Evolutionary conservation across 2,329 filamentous ascomycete genomes (phyloP).

Genomic region (Pyrenochaeta sp.): DNA sequence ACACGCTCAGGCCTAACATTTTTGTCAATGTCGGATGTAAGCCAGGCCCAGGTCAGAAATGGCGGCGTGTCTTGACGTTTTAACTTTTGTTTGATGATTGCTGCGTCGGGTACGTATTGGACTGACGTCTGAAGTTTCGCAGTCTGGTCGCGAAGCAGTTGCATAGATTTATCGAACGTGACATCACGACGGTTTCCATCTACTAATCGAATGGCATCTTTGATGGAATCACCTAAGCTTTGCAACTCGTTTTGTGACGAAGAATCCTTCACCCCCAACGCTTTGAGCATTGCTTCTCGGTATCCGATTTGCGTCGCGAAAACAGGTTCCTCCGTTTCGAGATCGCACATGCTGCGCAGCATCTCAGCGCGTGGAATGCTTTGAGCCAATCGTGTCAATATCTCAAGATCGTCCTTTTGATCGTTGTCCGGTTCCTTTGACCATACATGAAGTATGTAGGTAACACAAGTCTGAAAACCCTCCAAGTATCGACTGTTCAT

Average conservation of each 20-base stretch:
- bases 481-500: conserved; percentile 1
- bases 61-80: neutral
- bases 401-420: neutral
- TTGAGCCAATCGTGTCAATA: neutral
- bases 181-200: too few relatives aligned
- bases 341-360: conserved; percentile 5
- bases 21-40: neutral
- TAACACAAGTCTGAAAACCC: neutral
- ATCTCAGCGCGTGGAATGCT: conserved; percentile 1
- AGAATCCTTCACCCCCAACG: conserved; percentile 2
- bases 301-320: neutral
- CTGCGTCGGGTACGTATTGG: neutral
- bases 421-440: neutral
- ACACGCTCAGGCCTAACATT: neutral
- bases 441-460: neutral
- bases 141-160: neutral
- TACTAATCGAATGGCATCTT: neutral
- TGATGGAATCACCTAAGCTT: neutral
- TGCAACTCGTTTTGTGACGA: neutral
- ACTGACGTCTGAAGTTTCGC: neutral
- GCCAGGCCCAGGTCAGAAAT: conserved; percentile 4
- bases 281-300: conserved; percentile 2
- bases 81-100: neutral
- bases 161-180: too few relatives aligned
- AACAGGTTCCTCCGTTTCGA: neutral